Evolutionary conservation across 1,284 basidiomycete species (phyloP).

Genomic region (Paramarasmius palmivorus): DNA sequence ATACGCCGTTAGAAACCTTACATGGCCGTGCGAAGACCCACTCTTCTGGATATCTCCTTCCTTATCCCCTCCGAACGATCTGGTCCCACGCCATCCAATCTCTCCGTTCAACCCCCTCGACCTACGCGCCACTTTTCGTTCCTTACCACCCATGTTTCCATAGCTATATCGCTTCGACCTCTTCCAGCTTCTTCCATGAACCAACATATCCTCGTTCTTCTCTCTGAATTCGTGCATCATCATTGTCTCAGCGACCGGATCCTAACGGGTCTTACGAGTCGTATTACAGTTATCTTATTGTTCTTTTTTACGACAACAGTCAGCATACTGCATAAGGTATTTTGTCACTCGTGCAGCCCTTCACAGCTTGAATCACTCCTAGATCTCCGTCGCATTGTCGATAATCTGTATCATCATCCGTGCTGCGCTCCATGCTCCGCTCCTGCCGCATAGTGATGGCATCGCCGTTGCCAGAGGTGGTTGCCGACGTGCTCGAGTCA

Average conservation of each 20-base stretch:
- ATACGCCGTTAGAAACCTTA: conserved; percentile 17
- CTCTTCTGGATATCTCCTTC: conserved; percentile 18
- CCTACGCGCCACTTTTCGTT: not conserved
- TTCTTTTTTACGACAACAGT: conserved; percentile 1
- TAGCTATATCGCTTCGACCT: too few species aligned
- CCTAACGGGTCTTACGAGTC: not conserved
- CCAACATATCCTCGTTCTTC: too few species aligned
- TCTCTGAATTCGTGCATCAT: not conserved
- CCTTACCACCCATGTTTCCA: not conserved
- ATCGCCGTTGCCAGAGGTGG: too few species aligned
- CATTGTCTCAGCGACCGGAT: not conserved
- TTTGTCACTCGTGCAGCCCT: not conserved
- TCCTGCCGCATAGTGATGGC: not conserved
- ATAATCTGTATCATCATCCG: not conserved
- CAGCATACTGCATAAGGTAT: too few species aligned
- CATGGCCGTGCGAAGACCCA: conserved; percentile 19
- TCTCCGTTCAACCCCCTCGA: not conserved
- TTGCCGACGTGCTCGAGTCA: too few species aligned
- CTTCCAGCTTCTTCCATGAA: too few species aligned
- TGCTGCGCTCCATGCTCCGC: not conserved
- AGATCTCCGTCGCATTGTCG: not conserved
- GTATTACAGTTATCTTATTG: not conserved
- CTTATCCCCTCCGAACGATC: conserved; percentile 11
- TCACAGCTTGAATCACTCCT: not conserved
- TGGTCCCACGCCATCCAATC: not conserved